phyloP scores from a whole-genome alignment of 306 rosid species.

The Cucurbita argyrosperma region DNA sequence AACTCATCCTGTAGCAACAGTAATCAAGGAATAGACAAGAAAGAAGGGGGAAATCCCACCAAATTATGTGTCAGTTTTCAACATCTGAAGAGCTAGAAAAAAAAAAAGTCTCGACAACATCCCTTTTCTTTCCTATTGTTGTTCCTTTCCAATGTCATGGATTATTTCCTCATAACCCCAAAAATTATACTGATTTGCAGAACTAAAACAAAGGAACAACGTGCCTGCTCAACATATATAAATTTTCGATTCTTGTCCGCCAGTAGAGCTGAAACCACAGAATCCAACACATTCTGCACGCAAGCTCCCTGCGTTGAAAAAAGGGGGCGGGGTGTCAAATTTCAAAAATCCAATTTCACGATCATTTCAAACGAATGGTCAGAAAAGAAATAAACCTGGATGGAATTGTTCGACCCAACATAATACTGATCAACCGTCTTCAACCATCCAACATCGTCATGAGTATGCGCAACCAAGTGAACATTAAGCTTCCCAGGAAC shows the following conservation, averaged over 20 bases:
- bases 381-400: constrained; percentile 18
- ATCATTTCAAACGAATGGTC: not conserved
- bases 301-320: constrained; percentile 13
- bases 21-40: not conserved
- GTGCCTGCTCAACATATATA: constrained; percentile 74
- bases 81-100: not conserved
- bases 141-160: not conserved
- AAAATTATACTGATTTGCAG: not conserved
- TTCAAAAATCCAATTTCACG: not conserved
- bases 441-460: constrained; percentile 51
- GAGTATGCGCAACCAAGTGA: constrained; percentile 44
- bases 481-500: constrained; percentile 35
- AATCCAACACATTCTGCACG: constrained; percentile 42
- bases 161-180: not conserved
- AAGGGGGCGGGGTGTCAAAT: not conserved
- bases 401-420: constrained; percentile 47
- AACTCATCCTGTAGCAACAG: not conserved
- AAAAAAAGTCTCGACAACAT: not conserved
- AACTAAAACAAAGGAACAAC: not conserved
- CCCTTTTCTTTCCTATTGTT: not conserved
- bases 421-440: constrained; percentile 51
- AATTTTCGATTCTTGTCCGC: constrained; percentile 82
- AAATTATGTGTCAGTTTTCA: not conserved
- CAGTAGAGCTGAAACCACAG: constrained; percentile 32
- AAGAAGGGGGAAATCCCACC: not conserved